phyloP scores from a whole-genome alignment of 2,329 filamentous ascomycete genomes.

The Grosmannia penicillata region DNA sequence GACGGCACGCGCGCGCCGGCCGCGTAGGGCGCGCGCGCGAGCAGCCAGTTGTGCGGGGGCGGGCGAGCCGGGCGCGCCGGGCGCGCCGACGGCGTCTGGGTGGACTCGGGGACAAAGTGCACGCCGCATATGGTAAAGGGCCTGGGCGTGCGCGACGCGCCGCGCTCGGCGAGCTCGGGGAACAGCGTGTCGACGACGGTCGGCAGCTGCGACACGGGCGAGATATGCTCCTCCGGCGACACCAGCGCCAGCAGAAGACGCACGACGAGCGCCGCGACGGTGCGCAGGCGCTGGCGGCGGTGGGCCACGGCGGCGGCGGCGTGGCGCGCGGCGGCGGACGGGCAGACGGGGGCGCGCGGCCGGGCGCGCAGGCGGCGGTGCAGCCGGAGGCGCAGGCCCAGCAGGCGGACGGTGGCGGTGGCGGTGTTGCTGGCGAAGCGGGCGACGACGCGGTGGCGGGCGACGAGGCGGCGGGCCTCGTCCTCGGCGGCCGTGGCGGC shows the following conservation, averaged over 20 bases:
- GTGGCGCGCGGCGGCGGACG: constrained; percentile 10
- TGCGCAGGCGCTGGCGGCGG: constrained; percentile 22
- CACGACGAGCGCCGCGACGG: constrained; percentile 29
- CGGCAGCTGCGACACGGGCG: constrained; percentile 27
- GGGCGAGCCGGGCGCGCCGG: background rate
- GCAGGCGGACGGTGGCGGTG: constrained; percentile 30
- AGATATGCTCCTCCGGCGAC: constrained; percentile 30
- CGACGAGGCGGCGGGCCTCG: constrained; percentile 40
- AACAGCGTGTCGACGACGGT: constrained; percentile 32
- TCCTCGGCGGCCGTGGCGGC: constrained; percentile 29
- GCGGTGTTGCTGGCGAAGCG: constrained; percentile 33
- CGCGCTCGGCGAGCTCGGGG: constrained; percentile 22
- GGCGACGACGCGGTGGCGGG: constrained; percentile 27
- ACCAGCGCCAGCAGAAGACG: constrained; percentile 34
- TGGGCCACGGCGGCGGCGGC: constrained; percentile 11
- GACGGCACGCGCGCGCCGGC: constrained; percentile 10
- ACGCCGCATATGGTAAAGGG: constrained; percentile 32
- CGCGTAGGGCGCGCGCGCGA: constrained; percentile 7
- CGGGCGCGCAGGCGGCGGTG: no score
- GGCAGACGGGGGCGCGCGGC: background rate
- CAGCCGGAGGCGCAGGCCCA: constrained; percentile 10
- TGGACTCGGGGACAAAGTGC: constrained; percentile 29
- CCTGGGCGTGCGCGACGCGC: constrained; percentile 7
- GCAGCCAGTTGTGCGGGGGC: constrained; percentile 3
- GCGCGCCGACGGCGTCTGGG: constrained; percentile 9